Evolutionary conservation across 371 early-diverging fungal species (phyloP).

Genomic region (Mucor mucedo): DNA sequence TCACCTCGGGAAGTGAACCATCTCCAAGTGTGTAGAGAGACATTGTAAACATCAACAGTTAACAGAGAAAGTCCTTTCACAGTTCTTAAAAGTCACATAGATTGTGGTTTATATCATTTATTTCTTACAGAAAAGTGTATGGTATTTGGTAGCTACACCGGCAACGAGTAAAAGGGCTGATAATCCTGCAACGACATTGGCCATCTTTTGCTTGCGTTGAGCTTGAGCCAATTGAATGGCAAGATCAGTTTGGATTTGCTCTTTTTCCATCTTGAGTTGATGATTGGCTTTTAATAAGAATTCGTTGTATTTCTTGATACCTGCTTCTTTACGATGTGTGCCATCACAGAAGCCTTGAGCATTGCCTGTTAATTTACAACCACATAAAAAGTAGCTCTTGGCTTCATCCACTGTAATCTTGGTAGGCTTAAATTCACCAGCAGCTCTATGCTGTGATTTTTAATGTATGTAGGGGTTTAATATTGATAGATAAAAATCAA

Average conservation of each 20-base stretch:
- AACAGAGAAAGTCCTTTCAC: too few relatives aligned
- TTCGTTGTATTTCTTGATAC: slow-evolving; percentile 40
- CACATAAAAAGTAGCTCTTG: slow-evolving; percentile 38
- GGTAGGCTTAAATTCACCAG: slow-evolving; percentile 39
- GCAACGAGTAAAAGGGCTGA: slow-evolving; percentile 17
- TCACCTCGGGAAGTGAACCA: too few relatives aligned
- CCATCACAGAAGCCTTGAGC: slow-evolving; percentile 42
- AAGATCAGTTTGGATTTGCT: slow-evolving; percentile 9
- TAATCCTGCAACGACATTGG: slow-evolving; percentile 24
- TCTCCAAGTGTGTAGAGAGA: too few relatives aligned
- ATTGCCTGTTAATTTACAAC: slow-evolving; percentile 41
- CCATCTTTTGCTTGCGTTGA: slow-evolving; percentile 28
- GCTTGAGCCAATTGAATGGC: slow-evolving; percentile 19
- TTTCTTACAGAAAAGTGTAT: slow-evolving; percentile 5
- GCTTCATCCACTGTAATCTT: slow-evolving; percentile 44
- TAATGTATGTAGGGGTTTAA: too few relatives aligned
- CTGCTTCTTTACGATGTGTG: slow-evolving; percentile 46
- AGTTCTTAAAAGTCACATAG: too few relatives aligned
- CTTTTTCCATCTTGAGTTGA: slow-evolving; percentile 31
- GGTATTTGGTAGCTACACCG: slow-evolving; percentile 16
- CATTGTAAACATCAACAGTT: too few relatives aligned
- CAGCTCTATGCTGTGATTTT: slow-evolving; percentile 21
- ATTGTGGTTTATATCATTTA: not conserved
- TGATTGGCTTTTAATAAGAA: slow-evolving; percentile 40
- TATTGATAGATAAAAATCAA: not conserved